Percentiles rank a stretch among this genome's conserved stretches.
These are phyloP conservation scores for Chrysophaeum taylorii DNA, from an alignment of 352 stramenopile species.

Conservation along the genomic window DNA sequence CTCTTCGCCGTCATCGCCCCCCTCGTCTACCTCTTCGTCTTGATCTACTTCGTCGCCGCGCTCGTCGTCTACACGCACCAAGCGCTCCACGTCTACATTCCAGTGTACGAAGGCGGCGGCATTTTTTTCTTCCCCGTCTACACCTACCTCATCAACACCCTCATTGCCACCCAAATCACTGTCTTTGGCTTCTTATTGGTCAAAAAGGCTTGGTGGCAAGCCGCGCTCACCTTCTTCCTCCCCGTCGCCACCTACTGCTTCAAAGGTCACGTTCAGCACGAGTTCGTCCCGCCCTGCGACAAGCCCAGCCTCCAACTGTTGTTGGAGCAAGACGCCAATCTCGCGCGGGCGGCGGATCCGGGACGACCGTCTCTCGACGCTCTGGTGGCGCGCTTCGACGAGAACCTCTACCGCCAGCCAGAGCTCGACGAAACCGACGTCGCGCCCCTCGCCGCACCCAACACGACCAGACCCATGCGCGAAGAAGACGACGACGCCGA, in stretches of 20 bases:
- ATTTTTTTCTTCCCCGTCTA: background rate
- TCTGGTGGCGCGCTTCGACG: background rate
- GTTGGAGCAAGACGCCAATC: background rate
- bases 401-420: background rate
- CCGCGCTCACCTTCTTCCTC: background rate
- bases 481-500: too few species aligned
- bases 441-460: too few species aligned
- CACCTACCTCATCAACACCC: background rate
- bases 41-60: background rate
- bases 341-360: background rate
- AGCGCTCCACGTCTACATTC: constrained; percentile 1
- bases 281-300: background rate
- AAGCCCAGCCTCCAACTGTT: background rate
- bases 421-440: too few species aligned
- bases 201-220: background rate
- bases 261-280: background rate
- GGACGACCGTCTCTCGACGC: background rate
- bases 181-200: background rate
- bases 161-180: background rate
- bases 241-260: background rate
- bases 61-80: constrained; percentile 2
- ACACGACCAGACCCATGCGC: too few species aligned
- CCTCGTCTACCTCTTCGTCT: constrained; percentile 9
- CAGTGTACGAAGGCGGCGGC: background rate
- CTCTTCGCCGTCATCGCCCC: constrained; percentile 10